Conservation (phyloP, 805 yeast genomes). For the Saccharomycopsis sp. region DNA sequence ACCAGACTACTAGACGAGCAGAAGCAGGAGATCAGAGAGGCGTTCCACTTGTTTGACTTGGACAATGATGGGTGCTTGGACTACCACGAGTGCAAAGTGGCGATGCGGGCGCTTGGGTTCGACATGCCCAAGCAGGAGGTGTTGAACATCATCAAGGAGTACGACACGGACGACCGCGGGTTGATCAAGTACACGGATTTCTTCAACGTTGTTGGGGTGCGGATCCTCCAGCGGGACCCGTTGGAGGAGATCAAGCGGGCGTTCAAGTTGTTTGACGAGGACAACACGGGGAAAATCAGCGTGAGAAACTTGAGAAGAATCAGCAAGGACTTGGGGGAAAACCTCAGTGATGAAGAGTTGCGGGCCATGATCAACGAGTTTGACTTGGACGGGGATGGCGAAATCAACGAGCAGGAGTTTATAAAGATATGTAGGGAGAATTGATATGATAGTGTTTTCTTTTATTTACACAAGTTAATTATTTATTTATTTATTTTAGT, state of each 20-base stretch:
- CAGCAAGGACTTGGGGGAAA: slow-evolving; percentile 89
- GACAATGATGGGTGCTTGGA: slow-evolving; percentile 85
- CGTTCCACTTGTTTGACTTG: slow-evolving; percentile 86
- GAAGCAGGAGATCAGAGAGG: slow-evolving; percentile 85
- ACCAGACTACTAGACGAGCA: slow-evolving; percentile 70
- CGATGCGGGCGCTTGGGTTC: slow-evolving; percentile 88
- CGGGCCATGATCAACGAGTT: slow-evolving; percentile 97
- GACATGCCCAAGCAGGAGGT: slow-evolving; percentile 72
- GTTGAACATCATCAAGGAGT: slow-evolving; percentile 66
- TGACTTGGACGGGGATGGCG: slow-evolving; percentile 94
- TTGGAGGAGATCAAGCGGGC: slow-evolving; percentile 87
- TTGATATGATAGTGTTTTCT: slow-evolving; percentile 23
- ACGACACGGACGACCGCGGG: slow-evolving; percentile 66
- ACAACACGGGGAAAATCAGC: slow-evolving; percentile 76
- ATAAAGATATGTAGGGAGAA: slow-evolving; percentile 79
- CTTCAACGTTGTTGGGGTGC: slow-evolving; percentile 67
- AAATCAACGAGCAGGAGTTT: slow-evolving; percentile 83
- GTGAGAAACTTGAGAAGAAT: slow-evolving; percentile 77
- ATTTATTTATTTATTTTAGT: too few species aligned
- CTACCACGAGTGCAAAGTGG: slow-evolving; percentile 89
- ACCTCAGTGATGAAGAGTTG: slow-evolving; percentile 82
- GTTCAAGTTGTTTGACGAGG: slow-evolving; percentile 81
- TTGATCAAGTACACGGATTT: slow-evolving; percentile 76
- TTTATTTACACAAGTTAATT: background rate
- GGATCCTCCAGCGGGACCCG: slow-evolving; percentile 84